Conservation (phyloP, 805 yeast genomes). For the Saturnispora dispora region DNA sequence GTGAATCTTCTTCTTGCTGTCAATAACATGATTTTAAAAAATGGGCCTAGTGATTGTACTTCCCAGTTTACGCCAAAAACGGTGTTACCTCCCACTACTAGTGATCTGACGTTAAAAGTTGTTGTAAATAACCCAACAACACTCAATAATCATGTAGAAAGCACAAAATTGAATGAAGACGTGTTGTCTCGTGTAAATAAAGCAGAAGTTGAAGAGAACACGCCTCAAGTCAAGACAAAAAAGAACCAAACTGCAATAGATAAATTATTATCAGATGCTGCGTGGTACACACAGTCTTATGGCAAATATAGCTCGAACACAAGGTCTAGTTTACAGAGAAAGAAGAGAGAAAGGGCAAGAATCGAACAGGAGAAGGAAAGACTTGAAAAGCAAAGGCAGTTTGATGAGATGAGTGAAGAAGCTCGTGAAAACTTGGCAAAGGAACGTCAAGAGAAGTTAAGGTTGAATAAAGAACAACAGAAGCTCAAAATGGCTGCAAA, state of each 20-base stretch:
- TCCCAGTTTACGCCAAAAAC: not conserved
- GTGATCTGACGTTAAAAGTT: not conserved
- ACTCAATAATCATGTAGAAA: not conserved
- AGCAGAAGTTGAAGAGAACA: not conserved
- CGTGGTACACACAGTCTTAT: slow-evolving; percentile 1
- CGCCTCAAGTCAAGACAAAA: not conserved
- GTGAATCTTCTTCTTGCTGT: not conserved
- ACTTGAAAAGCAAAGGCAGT: slow-evolving; percentile 5
- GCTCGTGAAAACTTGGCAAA: slow-evolving; percentile 11
- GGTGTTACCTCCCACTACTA: not conserved
- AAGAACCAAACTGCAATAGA: not conserved
- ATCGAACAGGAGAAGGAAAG: slow-evolving; percentile 1
- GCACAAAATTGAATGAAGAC: not conserved
- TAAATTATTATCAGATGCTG: not conserved
- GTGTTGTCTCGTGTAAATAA: not conserved
- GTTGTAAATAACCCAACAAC: not conserved
- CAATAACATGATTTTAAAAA: not conserved
- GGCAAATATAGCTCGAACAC: not conserved
- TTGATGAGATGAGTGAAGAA: slow-evolving; percentile 11
- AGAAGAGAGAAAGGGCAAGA: not conserved
- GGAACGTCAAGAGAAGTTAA: not conserved
- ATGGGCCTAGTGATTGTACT: not conserved
- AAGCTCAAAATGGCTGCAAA: slow-evolving; percentile 2
- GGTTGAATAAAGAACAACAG: slow-evolving; percentile 1
- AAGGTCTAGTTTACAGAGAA: not conserved